phyloP scores from a whole-genome alignment of 352 stramenopile genomes.

The Phytophthora litchii region DNA sequence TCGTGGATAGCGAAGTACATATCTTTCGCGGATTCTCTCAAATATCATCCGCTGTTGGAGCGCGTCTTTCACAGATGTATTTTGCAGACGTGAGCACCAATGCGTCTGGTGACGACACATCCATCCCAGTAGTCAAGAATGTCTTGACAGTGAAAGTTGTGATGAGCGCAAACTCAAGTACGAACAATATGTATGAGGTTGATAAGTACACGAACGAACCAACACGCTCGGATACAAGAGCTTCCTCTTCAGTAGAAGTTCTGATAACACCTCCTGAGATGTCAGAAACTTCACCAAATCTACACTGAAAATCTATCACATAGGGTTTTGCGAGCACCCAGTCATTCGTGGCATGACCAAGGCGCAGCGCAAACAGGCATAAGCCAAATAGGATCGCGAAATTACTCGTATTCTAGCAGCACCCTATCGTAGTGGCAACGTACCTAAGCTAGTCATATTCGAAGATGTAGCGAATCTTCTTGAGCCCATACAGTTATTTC shows the following conservation, averaged over 20 bases:
- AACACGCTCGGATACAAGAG: neutral
- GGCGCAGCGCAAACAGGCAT: slow-evolving; percentile 1
- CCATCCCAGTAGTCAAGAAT: no score
- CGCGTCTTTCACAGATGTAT: no score
- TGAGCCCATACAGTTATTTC: neutral
- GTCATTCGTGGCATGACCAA: slow-evolving; percentile 6
- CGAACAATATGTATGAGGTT: no score
- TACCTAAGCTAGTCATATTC: neutral
- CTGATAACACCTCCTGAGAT: neutral
- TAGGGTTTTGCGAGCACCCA: neutral
- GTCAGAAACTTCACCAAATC: neutral
- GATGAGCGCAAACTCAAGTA: no score
- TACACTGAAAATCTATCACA: neutral
- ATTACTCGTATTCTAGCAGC: neutral
- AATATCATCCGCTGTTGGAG: no score
- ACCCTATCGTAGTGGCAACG: neutral
- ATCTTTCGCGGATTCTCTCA: no score
- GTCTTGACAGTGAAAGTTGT: no score
- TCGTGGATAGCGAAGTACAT: no score
- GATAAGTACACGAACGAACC: neutral
- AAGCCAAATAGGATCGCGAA: neutral
- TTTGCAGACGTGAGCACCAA: no score
- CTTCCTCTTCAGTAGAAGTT: no score
- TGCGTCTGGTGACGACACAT: no score
- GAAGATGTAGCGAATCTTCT: neutral